Evolutionary conservation across 164 flowering plant species (phyloP), one percentile per base, ranked within the genome.

Genomic region (Nelumbo lutea): DNA sequence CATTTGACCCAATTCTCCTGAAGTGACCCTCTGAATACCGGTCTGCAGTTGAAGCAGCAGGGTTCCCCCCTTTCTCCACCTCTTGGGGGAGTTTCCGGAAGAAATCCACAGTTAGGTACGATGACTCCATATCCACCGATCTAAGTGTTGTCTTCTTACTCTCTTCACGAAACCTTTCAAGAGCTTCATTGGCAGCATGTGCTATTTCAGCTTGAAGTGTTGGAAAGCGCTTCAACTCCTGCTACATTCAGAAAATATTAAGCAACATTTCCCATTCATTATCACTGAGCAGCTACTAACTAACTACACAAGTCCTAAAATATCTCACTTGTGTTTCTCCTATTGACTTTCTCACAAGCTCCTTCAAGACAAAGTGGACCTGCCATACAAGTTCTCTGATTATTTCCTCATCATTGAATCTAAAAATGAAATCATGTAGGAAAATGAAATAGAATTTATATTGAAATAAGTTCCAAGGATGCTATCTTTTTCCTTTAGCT

Each of bases 111-210:
- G 92, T 86, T 61, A 84, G 72, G 71, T 88, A 88, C 40, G 90
- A 79, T 9, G 92, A 79, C 47, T 88, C 92, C 92, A 86, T 86
- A 13, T 88, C 92, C 70, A 88, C 92, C 79, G 86, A 68, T 62
- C 90, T 73, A 60, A 81, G 9, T 27, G 83, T 69, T 69, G 90
- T 83, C 72, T 83, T 85, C 65, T 76, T 80, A 57, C 92, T 66
- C 1, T 86, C 90, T 4, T 83, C 90, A 7, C 92, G 87, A 61
- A 86, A 86, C 71, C 81, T 83, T 76, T 85, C 90, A 78, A 88
- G 65, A 52, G 92, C 85, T 73, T 83, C 84, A 68, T 75, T 75
- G 5, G 86, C 71, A 55, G 88, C 88, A 39, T 72, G 78, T 3
- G 85, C 82, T 60, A 88, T 45, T 64, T 83, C 87, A 56, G 85